Conservation (phyloP, 495 filamentous ascomycete genomes). For the Penicillium mononematosum region DNA sequence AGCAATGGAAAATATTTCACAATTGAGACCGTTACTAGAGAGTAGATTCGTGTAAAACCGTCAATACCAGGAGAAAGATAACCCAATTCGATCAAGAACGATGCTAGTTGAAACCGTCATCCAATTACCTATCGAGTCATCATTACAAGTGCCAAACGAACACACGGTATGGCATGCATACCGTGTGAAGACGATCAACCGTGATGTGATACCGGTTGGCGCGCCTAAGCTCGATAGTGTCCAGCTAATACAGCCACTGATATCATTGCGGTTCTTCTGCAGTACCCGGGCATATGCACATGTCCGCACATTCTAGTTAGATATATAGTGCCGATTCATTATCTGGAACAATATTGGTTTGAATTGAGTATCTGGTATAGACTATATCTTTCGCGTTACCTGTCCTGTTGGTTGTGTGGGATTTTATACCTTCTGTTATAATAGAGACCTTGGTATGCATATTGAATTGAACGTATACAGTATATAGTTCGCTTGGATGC, state of each 20-base stretch:
- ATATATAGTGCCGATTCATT: neutral
- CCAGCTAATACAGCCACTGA: slow-evolving; percentile 1
- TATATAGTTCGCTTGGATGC: no score
- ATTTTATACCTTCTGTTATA: neutral
- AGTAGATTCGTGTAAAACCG: neutral
- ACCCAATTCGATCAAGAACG: neutral
- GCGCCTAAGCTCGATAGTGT: neutral
- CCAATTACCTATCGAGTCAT: neutral
- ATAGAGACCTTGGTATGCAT: neutral
- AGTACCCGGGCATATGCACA: neutral
- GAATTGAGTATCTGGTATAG: neutral
- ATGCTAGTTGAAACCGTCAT: neutral
- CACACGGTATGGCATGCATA: neutral
- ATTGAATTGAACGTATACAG: neutral
- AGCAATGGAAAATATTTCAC: slow-evolving; percentile 18
- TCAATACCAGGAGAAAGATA: neutral
- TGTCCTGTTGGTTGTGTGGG: neutral
- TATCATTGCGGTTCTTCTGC: slow-evolving; percentile 2
- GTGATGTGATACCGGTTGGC: neutral
- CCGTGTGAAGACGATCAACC: neutral
- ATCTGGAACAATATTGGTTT: neutral
- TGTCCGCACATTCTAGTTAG: neutral
- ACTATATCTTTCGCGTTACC: neutral
- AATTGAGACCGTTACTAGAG: neutral
- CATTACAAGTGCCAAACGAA: neutral